phyloP scores from a whole-genome alignment of 2,329 filamentous ascomycete species.

The Amphichorda felina region DNA sequence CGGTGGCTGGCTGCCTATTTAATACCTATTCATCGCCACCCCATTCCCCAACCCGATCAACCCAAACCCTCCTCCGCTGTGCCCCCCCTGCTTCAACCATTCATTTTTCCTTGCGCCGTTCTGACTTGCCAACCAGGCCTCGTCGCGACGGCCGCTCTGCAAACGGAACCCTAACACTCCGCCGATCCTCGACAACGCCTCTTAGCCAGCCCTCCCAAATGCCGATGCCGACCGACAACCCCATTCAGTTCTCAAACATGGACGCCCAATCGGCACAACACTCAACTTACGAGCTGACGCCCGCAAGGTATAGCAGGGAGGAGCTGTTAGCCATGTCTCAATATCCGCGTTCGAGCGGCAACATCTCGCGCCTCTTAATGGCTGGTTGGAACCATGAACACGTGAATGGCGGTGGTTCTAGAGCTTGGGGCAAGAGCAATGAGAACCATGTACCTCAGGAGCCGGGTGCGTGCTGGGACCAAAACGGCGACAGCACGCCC shows the following conservation, averaged over 20 bases:
- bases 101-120: no score
- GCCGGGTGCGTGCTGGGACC: conserved; percentile 88
- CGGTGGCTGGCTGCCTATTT: no score
- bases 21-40: no score
- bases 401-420: conserved; percentile 48
- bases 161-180: conserved; percentile 54
- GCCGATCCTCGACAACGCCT: conserved; percentile 49
- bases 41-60: no score
- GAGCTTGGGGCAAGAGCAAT: conserved; percentile 66
- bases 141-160: conserved; percentile 44
- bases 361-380: conserved; percentile 54
- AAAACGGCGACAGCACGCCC: conserved; percentile 55
- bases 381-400: conserved; percentile 70
- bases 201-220: conserved; percentile 27
- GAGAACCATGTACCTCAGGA: conserved; percentile 67
- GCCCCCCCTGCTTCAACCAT: no score
- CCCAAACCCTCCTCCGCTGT: no score
- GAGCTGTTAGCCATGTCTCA: conserved; percentile 67
- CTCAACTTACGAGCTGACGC: conserved; percentile 19
- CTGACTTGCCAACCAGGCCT: conserved; percentile 40
- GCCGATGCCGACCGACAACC: conserved; percentile 20
- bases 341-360: conserved; percentile 32
- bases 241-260: conserved; percentile 23
- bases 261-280: conserved; percentile 22
- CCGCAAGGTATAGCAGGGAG: conserved; percentile 62